Evolutionary conservation across 768 basidiomycete genomes (phyloP).

Genomic region (Suillus paluster): DNA sequence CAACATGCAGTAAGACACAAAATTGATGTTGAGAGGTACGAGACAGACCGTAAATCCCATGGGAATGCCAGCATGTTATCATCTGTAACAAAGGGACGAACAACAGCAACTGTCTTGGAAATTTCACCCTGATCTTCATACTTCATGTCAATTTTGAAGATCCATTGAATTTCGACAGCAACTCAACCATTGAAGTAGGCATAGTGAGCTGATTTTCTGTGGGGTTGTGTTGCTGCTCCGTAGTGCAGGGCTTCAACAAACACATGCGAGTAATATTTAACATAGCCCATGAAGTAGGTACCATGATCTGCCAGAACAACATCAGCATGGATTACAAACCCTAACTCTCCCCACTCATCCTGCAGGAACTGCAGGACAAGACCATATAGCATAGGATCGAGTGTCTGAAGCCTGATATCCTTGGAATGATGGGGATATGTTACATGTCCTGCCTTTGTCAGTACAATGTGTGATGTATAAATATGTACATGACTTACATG

Average conservation of each 20-base stretch:
- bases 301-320: not conserved
- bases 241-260: not conserved
- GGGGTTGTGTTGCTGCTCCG: not conserved
- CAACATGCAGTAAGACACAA: not conserved
- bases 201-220: not conserved
- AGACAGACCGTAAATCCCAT: not conserved
- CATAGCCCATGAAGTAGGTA: not conserved
- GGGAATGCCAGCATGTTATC: not conserved
- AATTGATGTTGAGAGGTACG: not conserved
- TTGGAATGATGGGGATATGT: too few relatives aligned
- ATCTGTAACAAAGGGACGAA: not conserved
- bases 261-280: not conserved
- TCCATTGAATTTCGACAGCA: not conserved
- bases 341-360: not conserved
- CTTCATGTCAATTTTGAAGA: not conserved
- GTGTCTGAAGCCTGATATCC: too few relatives aligned
- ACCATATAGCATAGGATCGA: too few relatives aligned
- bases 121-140: not conserved
- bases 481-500: too few relatives aligned
- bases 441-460: too few relatives aligned
- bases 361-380: too few relatives aligned
- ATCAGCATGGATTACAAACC: not conserved
- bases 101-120: not conserved
- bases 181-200: not conserved
- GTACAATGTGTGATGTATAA: too few relatives aligned